A percentile compares a stretch with the other conserved stretches of the same genome.
These are phyloP conservation scores for Colletotrichum nymphaeae DNA, from an alignment of 2,329 filamentous ascomycete species.

Conservation along the genomic window DNA sequence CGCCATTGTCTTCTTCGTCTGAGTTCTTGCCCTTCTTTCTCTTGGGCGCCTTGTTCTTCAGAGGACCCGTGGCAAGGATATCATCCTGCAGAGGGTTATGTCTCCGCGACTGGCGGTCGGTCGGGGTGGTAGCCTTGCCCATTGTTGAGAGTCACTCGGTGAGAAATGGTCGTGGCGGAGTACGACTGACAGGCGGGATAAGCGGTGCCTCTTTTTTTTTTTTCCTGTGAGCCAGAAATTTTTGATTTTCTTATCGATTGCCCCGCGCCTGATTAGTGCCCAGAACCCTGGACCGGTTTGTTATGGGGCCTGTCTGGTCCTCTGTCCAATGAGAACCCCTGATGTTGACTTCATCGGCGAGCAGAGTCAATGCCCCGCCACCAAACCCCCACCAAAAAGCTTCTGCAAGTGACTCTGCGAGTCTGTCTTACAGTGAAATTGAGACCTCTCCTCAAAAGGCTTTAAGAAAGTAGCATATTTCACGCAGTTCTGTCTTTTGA, in stretches of 20 bases:
- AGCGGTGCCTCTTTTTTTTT: constrained; percentile 23
- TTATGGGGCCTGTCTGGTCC: neutral
- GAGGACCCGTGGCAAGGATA: constrained; percentile 74
- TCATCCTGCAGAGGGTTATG: constrained; percentile 96
- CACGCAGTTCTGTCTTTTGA: neutral
- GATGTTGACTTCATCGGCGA: constrained; percentile 31
- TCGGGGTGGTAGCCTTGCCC: constrained; percentile 80
- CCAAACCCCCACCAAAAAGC: constrained; percentile 36
- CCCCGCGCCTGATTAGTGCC: constrained; percentile 37
- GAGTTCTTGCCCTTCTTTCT: constrained; percentile 74
- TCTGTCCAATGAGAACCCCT: constrained; percentile 28
- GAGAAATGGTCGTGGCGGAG: constrained; percentile 19
- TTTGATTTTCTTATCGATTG: constrained; percentile 49
- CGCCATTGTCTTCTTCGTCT: constrained; percentile 69
- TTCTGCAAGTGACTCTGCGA: constrained; percentile 34
- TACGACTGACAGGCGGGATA: constrained; percentile 19
- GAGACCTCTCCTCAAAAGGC: constrained; percentile 25
- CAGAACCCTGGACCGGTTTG: constrained; percentile 30
- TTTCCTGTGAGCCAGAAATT: constrained; percentile 33
- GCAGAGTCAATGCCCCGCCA: constrained; percentile 34
- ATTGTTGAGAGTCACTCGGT: constrained; percentile 58
- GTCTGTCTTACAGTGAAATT: constrained; percentile 29
- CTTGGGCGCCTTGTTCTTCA: constrained; percentile 82
- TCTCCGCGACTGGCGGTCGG: constrained; percentile 70
- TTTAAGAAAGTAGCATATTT: constrained; percentile 3